phyloP scores from a whole-genome alignment of 805 yeast genomes.

The Candida ovalis region DNA sequence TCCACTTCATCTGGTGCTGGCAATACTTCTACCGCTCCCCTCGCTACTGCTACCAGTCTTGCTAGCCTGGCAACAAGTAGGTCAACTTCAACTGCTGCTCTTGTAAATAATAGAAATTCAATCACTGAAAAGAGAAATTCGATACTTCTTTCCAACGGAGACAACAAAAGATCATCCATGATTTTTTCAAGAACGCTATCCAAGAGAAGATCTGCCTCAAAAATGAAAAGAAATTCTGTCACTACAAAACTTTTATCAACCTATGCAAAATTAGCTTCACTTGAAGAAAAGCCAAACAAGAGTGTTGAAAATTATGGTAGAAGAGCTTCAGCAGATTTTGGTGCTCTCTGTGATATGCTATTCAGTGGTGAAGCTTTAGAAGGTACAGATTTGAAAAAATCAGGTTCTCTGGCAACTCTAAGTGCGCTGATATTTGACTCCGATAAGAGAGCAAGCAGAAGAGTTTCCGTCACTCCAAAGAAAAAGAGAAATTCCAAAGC shows the following conservation, averaged over 20 bases:
- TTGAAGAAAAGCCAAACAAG: constrained; percentile 58
- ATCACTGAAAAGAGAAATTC: constrained; percentile 10
- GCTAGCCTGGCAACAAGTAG: no score
- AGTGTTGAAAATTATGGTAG: constrained; percentile 68
- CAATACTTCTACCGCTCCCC: background rate
- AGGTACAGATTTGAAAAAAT: constrained; percentile 17
- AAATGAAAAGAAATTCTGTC: constrained; percentile 61
- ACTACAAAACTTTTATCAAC: constrained; percentile 68
- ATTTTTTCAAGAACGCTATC: constrained; percentile 7
- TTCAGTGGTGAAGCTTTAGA: constrained; percentile 61
- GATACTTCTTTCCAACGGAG: background rate
- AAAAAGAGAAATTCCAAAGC: constrained; percentile 7
- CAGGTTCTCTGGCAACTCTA: constrained; percentile 47
- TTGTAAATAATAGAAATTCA: constrained; percentile 20
- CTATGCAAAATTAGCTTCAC: constrained; percentile 62
- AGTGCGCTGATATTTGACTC: constrained; percentile 42
- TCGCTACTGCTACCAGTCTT: no score
- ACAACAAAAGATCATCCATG: constrained; percentile 7
- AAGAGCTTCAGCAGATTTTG: constrained; percentile 76
- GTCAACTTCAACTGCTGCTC: background rate
- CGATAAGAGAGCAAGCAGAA: constrained; percentile 9
- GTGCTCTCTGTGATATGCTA: constrained; percentile 70
- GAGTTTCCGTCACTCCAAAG: constrained; percentile 12
- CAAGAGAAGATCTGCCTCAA: constrained; percentile 20
- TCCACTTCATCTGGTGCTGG: background rate